Base-by-base conservation (phyloP, 2,329 filamentous ascomycete species). In the Fusarium euwallaceae region DNA sequence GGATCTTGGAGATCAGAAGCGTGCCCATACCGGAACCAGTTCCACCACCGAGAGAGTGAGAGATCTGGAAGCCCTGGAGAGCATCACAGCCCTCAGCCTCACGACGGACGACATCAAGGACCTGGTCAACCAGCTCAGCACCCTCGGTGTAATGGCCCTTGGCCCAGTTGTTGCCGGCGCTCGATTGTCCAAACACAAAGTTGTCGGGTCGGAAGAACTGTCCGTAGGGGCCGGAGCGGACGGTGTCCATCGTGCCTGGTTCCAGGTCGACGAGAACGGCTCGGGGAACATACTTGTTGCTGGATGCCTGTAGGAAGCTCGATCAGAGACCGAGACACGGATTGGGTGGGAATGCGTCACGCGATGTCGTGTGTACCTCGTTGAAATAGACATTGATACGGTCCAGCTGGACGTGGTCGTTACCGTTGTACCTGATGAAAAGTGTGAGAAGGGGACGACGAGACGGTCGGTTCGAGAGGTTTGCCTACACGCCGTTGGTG, bases 341-440 rank as follows among this genome's bases (percentile, higher is more conserved):
- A 55, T 34, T 55, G 51, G 10, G 5, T 53, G n/a, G 24, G 48
- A 12, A n/a, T 27, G 27, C 16, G 17, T 55, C 27, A 55, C 51
- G 51, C 51, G 17, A 32, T 14, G 27, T 55, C 27, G 51, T 48
- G 27, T 55, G 51, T 55, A 55, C 51, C 51, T 55, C 51, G 51
- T 55, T 55, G 51, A 55, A 55, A 55, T 55, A 55, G 51, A 55
- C 51, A 55, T 55, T 55, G 51, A 55, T 55, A 32, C 51, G 51
- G 51, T 55, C 51, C 51, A 55, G 51, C 27, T 55, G 51, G 51
- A 55, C 51, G 27, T 55, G 51, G 17, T 55, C 51, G 51, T 55
- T 32, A 14, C 51, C 51, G 51, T 32, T 55, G 51, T 55, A 55
- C 27, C 51, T 55, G 27, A 7, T 55, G 11, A 7, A 55, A 55